Percentiles rank a stretch among this genome's conserved stretches.
phyloP scores from a whole-genome alignment of 1,284 basidiomycete genomes.

The Chondrostereum purpureum region DNA sequence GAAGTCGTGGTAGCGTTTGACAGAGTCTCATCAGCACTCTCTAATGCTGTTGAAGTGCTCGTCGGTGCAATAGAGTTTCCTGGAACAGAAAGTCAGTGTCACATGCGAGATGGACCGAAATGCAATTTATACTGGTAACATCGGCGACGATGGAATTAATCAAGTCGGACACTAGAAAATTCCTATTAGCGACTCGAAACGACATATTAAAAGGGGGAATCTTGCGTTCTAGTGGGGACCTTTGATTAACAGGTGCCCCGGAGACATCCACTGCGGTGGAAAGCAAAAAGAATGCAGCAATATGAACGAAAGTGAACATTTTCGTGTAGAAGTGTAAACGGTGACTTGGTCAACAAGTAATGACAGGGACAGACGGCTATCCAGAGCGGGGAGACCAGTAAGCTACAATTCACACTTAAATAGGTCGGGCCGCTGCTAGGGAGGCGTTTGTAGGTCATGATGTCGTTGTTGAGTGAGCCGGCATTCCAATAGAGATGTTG shows the following conservation, averaged over 20 bases:
- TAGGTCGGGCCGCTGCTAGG: no score
- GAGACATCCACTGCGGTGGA: neutral
- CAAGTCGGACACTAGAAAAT: neutral
- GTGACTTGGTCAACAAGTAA: slow-evolving; percentile 8
- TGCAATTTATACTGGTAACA: neutral
- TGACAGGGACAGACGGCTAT: slow-evolving; percentile 4
- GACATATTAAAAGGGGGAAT: neutral
- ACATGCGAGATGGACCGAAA: no score
- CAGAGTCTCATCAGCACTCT: neutral
- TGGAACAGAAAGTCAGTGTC: no score
- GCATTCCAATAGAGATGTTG: no score
- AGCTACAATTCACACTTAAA: no score
- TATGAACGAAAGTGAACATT: neutral
- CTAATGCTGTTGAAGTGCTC: no score
- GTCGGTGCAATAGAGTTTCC: neutral
- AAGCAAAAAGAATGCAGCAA: neutral
- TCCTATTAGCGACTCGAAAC: no score
- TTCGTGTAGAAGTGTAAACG: neutral
- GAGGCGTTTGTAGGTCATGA: no score
- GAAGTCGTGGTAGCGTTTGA: neutral
- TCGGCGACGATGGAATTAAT: neutral
- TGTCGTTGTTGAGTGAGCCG: no score
- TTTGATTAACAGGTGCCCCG: neutral
- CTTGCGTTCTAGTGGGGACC: neutral
- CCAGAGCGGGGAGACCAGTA: slow-evolving; percentile 2